Conservation (phyloP, 352 stramenopile species). For the Globisporangium rhizosaccharum region DNA sequence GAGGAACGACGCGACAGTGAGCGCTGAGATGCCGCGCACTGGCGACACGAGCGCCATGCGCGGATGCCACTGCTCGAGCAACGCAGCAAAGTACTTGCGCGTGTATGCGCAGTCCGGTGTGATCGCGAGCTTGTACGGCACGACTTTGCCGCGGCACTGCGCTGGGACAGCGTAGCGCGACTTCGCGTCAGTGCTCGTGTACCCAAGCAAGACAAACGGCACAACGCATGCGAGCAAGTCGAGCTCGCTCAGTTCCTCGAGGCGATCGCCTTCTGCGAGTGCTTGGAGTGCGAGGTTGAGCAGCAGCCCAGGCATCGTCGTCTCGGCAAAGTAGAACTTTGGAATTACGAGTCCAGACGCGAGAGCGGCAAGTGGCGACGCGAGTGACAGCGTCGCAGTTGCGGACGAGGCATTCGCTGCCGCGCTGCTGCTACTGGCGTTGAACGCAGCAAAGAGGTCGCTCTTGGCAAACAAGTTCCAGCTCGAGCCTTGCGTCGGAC, state of each 20-base stretch:
- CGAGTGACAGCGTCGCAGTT: neutral
- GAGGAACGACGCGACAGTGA: conserved; percentile 45
- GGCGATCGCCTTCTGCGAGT: conserved; percentile 33
- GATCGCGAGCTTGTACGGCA: conserved; percentile 73
- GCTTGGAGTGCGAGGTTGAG: conserved; percentile 45
- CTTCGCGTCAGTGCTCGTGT: conserved; percentile 30
- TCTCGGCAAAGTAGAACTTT: conserved; percentile 63
- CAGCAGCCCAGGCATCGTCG: conserved; percentile 55
- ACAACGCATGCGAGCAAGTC: conserved; percentile 37
- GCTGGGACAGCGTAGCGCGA: conserved; percentile 38
- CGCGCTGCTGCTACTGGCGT: neutral
- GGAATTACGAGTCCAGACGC: conserved; percentile 29
- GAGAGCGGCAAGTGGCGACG: conserved; percentile 9
- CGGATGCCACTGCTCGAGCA: conserved; percentile 54
- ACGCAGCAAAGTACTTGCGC: conserved; percentile 45
- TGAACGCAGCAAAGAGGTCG: conserved; percentile 24
- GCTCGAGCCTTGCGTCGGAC: conserved; percentile 17
- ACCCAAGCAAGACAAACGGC: conserved; percentile 46
- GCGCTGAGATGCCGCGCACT: conserved; percentile 31
- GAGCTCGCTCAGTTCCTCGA: conserved; percentile 32
- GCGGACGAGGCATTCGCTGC: neutral
- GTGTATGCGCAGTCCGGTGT: conserved; percentile 63
- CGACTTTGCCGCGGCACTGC: conserved; percentile 43
- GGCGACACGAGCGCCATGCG: conserved; percentile 38
- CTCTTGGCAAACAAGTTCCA: conserved; percentile 40